phyloP scores from a whole-genome alignment of 257 asterid species.

The Fraxinus excelsior region DNA sequence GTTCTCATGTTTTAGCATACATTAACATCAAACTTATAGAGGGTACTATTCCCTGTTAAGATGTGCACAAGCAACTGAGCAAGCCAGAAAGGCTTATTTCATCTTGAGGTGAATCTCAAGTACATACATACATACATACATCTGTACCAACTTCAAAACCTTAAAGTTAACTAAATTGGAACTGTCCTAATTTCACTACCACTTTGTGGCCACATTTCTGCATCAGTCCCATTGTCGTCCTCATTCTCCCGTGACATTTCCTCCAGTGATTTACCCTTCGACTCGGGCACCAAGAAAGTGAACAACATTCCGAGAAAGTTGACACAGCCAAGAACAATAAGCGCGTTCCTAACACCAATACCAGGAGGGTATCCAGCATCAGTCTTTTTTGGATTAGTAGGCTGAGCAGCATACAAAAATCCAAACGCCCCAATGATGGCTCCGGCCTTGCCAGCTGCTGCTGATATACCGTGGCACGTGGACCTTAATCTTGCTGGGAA shows the following conservation, averaged over 20 bases:
- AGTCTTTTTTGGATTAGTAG: slow-evolving; percentile 16
- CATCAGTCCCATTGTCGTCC: slow-evolving; percentile 1
- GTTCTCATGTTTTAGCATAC: too few species aligned
- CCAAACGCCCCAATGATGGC: slow-evolving; percentile 57
- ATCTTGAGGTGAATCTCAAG: not conserved
- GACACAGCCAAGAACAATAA: slow-evolving; percentile 37
- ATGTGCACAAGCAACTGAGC: not conserved
- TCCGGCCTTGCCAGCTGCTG: slow-evolving; percentile 48
- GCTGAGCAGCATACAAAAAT: slow-evolving; percentile 44
- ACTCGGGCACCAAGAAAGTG: slow-evolving; percentile 49
- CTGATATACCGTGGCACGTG: slow-evolving; percentile 50
- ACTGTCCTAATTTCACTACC: not conserved
- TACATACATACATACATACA: not conserved
- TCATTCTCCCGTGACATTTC: slow-evolving; percentile 47
- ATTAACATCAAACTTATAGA: too few species aligned
- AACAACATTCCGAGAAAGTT: slow-evolving; percentile 41
- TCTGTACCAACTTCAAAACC: not conserved
- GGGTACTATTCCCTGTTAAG: too few species aligned
- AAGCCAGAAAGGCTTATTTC: not conserved
- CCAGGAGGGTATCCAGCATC: slow-evolving; percentile 41
- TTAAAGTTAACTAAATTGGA: not conserved
- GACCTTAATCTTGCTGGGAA: slow-evolving; percentile 50
- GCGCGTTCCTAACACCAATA: slow-evolving; percentile 41
- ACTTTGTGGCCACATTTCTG: not conserved
- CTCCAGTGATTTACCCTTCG: slow-evolving; percentile 47